These are phyloP conservation scores for Senecio squalidus DNA, from an alignment of 140 eudicot species.

Conservation along the genomic window DNA sequence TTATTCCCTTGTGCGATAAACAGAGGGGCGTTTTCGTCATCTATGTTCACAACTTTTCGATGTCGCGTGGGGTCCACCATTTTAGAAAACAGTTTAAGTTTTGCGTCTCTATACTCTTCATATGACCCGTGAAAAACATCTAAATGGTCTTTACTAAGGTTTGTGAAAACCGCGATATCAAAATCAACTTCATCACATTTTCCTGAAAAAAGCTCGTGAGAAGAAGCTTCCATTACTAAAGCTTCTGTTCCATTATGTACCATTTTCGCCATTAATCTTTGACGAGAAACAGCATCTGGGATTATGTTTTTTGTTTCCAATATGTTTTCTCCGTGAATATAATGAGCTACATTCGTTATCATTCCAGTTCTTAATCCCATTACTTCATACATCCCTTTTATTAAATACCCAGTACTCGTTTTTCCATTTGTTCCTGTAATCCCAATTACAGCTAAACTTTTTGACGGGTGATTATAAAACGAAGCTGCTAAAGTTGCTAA, in stretches of 20 bases:
- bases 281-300: slow-evolving; percentile 79
- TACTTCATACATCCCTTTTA: slow-evolving; percentile 84
- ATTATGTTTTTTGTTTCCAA: slow-evolving; percentile 52
- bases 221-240: slow-evolving; percentile 87
- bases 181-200: slow-evolving; percentile 87
- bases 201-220: slow-evolving; percentile 61
- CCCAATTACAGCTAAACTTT: slow-evolving; percentile 69
- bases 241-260: slow-evolving; percentile 93
- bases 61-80: slow-evolving; percentile 95
- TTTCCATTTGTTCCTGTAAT: slow-evolving; percentile 86
- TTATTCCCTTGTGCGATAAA: slow-evolving; percentile 75
- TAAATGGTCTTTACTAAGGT: slow-evolving; percentile 54
- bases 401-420: slow-evolving; percentile 63
- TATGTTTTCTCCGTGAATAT: slow-evolving; percentile 72
- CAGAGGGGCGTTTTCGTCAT: slow-evolving; percentile 74
- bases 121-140: slow-evolving; percentile 59
- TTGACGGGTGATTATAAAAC: slow-evolving; percentile 75
- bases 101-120: slow-evolving; percentile 65
- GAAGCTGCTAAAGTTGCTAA: slow-evolving; percentile 80
- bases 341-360: slow-evolving; percentile 72
- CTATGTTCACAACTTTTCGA: slow-evolving; percentile 86
- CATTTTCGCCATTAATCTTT: slow-evolving; percentile 90
- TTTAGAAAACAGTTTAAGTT: slow-evolving; percentile 58
- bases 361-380: slow-evolving; percentile 97
- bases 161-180: slow-evolving; percentile 85